Base-by-base conservation (phyloP, 768 basidiomycete species). In the Rhodotorula babjevae region DNA sequence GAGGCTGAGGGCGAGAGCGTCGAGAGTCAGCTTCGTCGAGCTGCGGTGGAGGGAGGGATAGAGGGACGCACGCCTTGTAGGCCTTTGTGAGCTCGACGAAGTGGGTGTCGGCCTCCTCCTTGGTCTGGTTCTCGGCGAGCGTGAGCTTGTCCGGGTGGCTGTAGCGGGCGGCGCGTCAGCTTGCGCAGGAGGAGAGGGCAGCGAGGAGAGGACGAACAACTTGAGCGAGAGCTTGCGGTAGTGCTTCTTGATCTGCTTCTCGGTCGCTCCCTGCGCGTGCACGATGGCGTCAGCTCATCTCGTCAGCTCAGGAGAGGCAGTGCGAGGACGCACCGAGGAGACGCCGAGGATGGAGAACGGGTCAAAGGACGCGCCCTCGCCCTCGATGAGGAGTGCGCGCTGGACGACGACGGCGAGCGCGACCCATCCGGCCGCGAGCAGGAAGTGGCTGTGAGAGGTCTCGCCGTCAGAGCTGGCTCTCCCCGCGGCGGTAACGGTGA, bases 111-210 rank as follows among this genome's bases (percentile, higher is more conserved):
- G 92, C 93, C 12, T 87, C 86, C 79, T 97, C 95, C 52, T 89
- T 84, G 0, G 94, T 97, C 76, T 92, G 84, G 79, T 96, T 93
- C 5, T 84, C 86, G 0, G 87, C 85, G 18, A 90, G 86, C 79
- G 87, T 89, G 72, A 94, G 91, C 83, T 98, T 98, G 84, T 99
- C 96, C 0, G 96, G 96, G 80, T 98, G 96, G 81, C 94, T 98
- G 68, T 6, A n/a, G 19, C n/a, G 31, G 0, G 16, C 36, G 36
- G 9, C 36, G 5, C 36, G 36, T 36, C 36, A 36, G 36, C 9
- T 36, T 9, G 3, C 7, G 49, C 21, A 3, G 0, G 31, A 6
- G 52, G 25, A 1, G n/a, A 31, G 25, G 18, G 8, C 23, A 14
- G 23, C 33, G 19, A 55, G 33, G 23, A 8, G 33, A 7, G 1